Conservation (phyloP, 768 basidiomycete species). For the Leccinum variicolor region DNA sequence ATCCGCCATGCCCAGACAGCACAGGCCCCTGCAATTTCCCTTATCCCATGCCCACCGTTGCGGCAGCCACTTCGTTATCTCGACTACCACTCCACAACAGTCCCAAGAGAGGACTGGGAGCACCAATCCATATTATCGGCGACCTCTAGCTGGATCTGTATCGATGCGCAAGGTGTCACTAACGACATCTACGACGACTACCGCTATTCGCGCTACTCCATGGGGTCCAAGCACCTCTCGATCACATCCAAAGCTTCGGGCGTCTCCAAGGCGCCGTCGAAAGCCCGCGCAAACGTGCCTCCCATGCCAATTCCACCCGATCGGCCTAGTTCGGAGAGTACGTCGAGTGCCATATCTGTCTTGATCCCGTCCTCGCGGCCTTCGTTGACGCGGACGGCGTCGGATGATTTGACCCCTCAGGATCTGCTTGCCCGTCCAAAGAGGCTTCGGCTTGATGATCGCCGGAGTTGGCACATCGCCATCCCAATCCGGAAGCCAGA, state of each 20-base stretch:
- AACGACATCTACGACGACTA: constrained; percentile 83
- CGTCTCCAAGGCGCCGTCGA: constrained; percentile 26
- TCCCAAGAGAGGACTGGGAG: constrained; percentile 52
- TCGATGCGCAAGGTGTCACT: constrained; percentile 24
- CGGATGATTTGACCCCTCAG: constrained; percentile 46
- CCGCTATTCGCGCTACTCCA: constrained; percentile 63
- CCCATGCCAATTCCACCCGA: constrained; percentile 27
- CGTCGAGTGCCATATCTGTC: constrained; percentile 14
- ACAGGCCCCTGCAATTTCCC: constrained; percentile 37
- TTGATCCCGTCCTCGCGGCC: constrained; percentile 18
- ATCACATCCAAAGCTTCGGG: constrained; percentile 21
- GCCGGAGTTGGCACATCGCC: constrained; percentile 89
- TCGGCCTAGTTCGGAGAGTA: constrained; percentile 26
- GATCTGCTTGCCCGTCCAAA: constrained; percentile 98
- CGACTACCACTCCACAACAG: constrained; percentile 39
- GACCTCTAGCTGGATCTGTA: constrained; percentile 31
- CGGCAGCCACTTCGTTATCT: constrained; percentile 57
- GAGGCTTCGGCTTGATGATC: constrained; percentile 92
- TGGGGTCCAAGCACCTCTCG: constrained; percentile 34
- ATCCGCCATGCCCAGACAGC: constrained; percentile 31
- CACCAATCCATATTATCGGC: constrained; percentile 59
- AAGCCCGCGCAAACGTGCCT: constrained; percentile 19
- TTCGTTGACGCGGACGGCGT: constrained; percentile 18
- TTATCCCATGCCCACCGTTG: constrained; percentile 75
- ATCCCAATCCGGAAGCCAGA: constrained; percentile 99